Percentiles rank a stretch among this genome's conserved stretches.
phyloP scores from a whole-genome alignment of 768 basidiomycete genomes.

The Tylopilus vinaceipallidus region DNA sequence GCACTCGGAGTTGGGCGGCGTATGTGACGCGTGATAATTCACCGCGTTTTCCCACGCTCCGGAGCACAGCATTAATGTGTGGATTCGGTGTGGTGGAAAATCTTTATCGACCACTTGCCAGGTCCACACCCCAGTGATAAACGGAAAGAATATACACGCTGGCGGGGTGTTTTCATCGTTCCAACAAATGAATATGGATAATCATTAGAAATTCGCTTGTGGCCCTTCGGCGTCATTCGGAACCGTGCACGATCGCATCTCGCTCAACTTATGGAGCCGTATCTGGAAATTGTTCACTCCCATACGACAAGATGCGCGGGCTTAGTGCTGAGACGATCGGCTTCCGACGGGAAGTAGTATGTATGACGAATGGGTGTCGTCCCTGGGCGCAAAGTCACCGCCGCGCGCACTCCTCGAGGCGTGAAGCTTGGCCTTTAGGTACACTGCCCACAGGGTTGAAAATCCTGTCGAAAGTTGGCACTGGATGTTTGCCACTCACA shows the following conservation, averaged over 20 bases:
- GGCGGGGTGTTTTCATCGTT: constrained; percentile 20
- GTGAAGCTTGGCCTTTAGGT: constrained; percentile 29
- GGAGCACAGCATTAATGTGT: constrained; percentile 11
- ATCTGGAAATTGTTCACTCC: constrained; percentile 9
- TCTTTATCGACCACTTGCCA: constrained; percentile 18
- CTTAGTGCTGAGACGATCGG: constrained; percentile 23
- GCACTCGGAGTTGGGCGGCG: constrained; percentile 36
- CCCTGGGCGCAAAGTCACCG: constrained; percentile 28
- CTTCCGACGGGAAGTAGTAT: constrained; percentile 26
- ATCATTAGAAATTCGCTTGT: constrained; percentile 26
- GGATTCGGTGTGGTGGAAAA: constrained; percentile 20
- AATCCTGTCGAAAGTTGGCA: constrained; percentile 14
- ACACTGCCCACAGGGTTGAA: constrained; percentile 36
- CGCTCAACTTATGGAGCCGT: constrained; percentile 4
- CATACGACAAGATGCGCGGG: constrained; percentile 16
- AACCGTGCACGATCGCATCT: constrained; percentile 19
- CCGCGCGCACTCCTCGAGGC: constrained; percentile 36
- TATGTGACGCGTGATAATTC: constrained; percentile 22
- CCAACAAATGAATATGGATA: constrained; percentile 28
- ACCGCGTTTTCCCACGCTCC: constrained; percentile 25
- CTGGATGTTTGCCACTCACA: constrained; percentile 14
- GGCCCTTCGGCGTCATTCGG: constrained; percentile 20
- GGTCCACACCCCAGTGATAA: constrained; percentile 21
- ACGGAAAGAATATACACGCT: constrained; percentile 33
- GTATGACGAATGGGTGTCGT: constrained; percentile 28